Conservation (phyloP, 2,329 filamentous ascomycete species). For the Calonectria montana region DNA sequence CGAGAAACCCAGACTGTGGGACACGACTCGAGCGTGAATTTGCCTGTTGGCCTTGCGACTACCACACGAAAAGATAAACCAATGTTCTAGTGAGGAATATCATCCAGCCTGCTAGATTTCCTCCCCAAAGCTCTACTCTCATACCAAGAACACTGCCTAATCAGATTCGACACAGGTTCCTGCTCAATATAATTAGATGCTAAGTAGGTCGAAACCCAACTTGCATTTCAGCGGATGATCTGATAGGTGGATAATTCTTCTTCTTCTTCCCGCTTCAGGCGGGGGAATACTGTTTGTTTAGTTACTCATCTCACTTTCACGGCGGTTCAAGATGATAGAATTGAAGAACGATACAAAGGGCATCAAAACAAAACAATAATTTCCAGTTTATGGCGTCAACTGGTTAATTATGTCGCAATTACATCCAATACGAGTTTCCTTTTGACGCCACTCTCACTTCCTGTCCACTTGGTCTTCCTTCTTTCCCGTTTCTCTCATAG, state of each 20-base stretch:
- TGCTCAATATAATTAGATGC: neutral
- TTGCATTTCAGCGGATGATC: neutral
- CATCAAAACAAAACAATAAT: neutral
- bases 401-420: constrained; percentile 39
- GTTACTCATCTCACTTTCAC: neutral
- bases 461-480: neutral
- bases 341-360: neutral
- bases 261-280: no score
- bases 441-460: constrained; percentile 22
- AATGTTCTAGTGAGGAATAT: neutral
- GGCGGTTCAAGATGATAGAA: neutral
- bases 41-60: neutral
- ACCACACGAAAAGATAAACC: neutral
- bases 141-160: neutral
- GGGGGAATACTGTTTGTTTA: no score
- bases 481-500: constrained; percentile 8
- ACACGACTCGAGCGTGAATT: no score
- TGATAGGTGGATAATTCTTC: no score
- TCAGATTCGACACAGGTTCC: neutral
- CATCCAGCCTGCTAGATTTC: neutral
- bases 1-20: no score
- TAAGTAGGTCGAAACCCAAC: neutral
- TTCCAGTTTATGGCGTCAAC: constrained; percentile 20
- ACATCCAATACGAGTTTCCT: constrained; percentile 30
- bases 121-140: neutral